Evolutionary conservation across 2,329 filamentous ascomycete genomes (phyloP), one percentile per base, ranked within the genome.

Genomic region (Pseudonectria buxi): DNA sequence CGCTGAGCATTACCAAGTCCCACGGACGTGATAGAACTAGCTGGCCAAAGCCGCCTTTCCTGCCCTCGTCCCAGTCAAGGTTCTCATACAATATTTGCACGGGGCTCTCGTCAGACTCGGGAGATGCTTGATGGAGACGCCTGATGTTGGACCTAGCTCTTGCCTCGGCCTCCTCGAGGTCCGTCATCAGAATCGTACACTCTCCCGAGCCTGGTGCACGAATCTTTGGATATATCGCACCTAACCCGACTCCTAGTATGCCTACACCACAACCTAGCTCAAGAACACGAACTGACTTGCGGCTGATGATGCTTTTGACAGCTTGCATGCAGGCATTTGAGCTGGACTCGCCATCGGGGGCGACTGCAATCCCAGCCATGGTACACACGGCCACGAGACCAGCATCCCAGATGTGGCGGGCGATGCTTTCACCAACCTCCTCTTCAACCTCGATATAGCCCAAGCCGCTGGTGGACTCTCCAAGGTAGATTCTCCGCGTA

Each of bases 241-340:
- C 64, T 10, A 76, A 48, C 2, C 70, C 71, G 10, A 74, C 57
- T 0, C 74, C 73, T 4, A 78, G 50, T 10, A 75, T 69, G 0
- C 75, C 74, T 1, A 78, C 70, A 4, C 74, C 74, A 32, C 69
- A 71, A 4, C 74, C 75, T 7, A 78, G 59, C 44, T 79, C 75
- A 3, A 78, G 50, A 7, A 77, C 55, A 28, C 65, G 65, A 13
- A 72, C 43, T 1, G 54, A 31, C 10, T 38, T 41, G 4, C 47
- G 27, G 2, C 39, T 41, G 6, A 69, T 43, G 1, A 61, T 44
- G 3, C 46, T 39, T 18, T 52, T 55, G 10, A 69, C 37, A 4
- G 50, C 42, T 3, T 41, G 50, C 37, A 66, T 50, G 34, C 53
- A 56, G 29, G 36, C 38, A 7, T 50, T 46, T 11, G 47, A 47